Base-by-base conservation (phyloP, 2,329 filamentous ascomycete genomes). In the Monilinia fructigena region DNA sequence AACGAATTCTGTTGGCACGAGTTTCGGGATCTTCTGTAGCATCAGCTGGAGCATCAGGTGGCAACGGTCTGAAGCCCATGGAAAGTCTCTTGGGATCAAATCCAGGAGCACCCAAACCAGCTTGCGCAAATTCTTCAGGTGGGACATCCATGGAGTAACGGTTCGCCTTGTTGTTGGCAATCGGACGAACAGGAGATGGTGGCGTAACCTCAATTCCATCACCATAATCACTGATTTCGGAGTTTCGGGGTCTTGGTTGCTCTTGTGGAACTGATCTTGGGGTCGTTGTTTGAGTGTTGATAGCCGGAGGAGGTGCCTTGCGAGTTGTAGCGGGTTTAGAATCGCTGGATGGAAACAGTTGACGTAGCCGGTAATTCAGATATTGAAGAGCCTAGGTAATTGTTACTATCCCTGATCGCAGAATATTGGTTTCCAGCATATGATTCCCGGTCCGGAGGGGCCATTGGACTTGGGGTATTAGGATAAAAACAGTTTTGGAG, bases 1-100 rank as follows among this genome's bases (percentile, higher is more conserved):
- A 99, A 77, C 95, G 87, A 72, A 99, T 99, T 67, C 95, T 89
- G 81, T 97, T 98, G 70, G 95, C 95, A 74, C 95, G 88, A 75
- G 94, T 89, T 78, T 98, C 95, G 0, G 95, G 93, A 76, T 97
- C 94, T 76, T 98, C 95, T 3, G 89, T 86, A 54, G 89, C 86
- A 40, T 82, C 84, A 65, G 91, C 87, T 48, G 40, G 40, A 70
- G 96, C 91, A 74, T 93, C 89, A 47, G 93, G 92, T 6, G 95
- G 95, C 69, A 99, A 83, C 28, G 95, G 95, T 20, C 95, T 89
- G 77, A 96, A 84, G 38, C 87, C 87, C 55, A 89, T 85, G 1
- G 88, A 90, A n/a, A 89, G 77, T 66, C 88, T 82, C 69, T 84
- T 84, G 73, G 79, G 81, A 67, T 85, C 80, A 68, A 82, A 80